Percentiles rank a stretch among this genome's conserved stretches.
phyloP scores from a whole-genome alignment of 495 filamentous ascomycete species.

The Aspergillus cavernicola region DNA sequence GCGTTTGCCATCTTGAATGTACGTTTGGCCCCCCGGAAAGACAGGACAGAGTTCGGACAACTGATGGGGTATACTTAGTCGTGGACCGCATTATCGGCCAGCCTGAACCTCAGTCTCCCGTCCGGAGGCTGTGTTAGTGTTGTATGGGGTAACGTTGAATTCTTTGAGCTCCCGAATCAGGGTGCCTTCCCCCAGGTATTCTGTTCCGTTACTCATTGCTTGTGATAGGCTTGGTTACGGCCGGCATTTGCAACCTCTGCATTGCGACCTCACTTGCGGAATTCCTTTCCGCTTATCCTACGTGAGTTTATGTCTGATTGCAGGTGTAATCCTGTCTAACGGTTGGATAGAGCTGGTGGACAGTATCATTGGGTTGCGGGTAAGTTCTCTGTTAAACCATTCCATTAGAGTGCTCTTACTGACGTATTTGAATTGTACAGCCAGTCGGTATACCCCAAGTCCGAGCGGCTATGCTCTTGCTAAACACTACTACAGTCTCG shows the following conservation, averaged over 20 bases:
- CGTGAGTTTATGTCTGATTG: conserved; percentile 31
- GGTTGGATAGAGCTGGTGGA: conserved; percentile 45
- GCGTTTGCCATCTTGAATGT: conserved; percentile 53
- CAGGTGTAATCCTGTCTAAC: conserved; percentile 7
- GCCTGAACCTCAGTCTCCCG: conserved; percentile 46
- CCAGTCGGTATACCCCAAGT: conserved; percentile 26
- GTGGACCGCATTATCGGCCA: conserved; percentile 51
- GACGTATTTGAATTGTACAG: no score
- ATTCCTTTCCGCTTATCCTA: conserved; percentile 70
- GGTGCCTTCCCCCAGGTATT: no score
- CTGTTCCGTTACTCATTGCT: background rate
- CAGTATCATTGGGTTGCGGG: conserved; percentile 77
- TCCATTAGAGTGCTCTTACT: no score
- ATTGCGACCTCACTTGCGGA: conserved; percentile 69
- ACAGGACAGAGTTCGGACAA: background rate
- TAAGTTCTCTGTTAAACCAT: conserved; percentile 18
- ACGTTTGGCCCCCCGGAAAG: conserved; percentile 14
- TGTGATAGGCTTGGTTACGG: conserved; percentile 58
- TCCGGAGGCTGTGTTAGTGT: conserved; percentile 46
- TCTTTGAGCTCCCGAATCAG: no score
- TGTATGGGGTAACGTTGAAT: conserved; percentile 41
- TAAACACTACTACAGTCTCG: conserved; percentile 28
- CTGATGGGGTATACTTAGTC: conserved; percentile 29
- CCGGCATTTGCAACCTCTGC: conserved; percentile 69
- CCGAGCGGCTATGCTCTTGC: background rate